Base-by-base conservation (phyloP, 306 rosid species). In the Vicia villosa region DNA sequence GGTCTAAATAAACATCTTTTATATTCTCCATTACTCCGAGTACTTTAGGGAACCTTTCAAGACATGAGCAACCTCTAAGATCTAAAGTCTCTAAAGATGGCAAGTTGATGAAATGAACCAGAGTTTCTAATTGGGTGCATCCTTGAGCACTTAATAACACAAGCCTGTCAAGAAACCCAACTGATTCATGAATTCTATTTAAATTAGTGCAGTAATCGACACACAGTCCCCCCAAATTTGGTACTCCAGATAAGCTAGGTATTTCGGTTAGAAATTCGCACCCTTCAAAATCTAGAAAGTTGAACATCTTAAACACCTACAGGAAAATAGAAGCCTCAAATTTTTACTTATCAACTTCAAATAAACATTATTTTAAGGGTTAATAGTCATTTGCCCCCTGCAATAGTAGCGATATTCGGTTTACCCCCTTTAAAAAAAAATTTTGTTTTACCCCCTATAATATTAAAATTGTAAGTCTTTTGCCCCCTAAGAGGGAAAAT, bases 1-100 rank as follows among this genome's bases (percentile, higher is more conserved):
- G 1, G 46, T 73, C 78, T 19, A 74, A 41, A 64, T 64, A 74
- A 51, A 74, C 4, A 1, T 10, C 22, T 42, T 14, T 22, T 17
- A 42, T 65, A 17, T 74, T 74, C 46, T 74, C 66, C 78, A 65
- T 65, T 17, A 17, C 13, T 65, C 40, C 78, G 14, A 19, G 1
- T 4, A 64, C 55, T 64, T 63, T 37, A 6, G 52, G 68, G 68
- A 73, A 63, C 42, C 46, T 24, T 55, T 22, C 10, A 21, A 73
- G 77, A 51, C 15, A 0, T 3, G 43, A 22, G 36, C 71, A 73
- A 16, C 64, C 14, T 3, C 30, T 16, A 8, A 63, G 56, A 20
- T 73, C 71, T 6, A 73, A 15, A 24, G 52, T 63, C 62, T 73
- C 71, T 2, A 73, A 43, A 38, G 70, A 73, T 15, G 77, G 52